A percentile compares a stretch with the other conserved stretches of the same genome.
Evolutionary conservation across 768 basidiomycete species (phyloP).

Genomic region (Tricholoma sp.): DNA sequence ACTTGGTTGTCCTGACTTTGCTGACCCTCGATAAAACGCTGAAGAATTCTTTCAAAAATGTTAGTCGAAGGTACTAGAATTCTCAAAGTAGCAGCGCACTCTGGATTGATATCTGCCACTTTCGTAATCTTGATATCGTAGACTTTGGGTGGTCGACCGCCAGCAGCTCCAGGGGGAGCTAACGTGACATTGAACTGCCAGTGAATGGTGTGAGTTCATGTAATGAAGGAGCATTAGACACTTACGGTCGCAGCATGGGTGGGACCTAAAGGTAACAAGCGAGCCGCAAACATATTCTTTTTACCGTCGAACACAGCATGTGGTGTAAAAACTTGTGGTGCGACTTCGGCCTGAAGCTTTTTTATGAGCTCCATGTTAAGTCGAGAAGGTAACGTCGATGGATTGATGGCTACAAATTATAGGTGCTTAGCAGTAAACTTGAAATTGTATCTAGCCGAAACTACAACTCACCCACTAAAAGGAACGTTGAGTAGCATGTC

Average conservation of each 20-base stretch:
- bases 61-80: neutral
- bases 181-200: slow-evolving; percentile 26
- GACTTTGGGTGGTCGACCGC: slow-evolving; percentile 37
- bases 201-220: neutral
- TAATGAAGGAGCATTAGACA: slow-evolving; percentile 23
- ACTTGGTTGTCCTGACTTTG: slow-evolving; percentile 68
- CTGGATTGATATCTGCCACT: slow-evolving; percentile 51
- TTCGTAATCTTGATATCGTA: slow-evolving; percentile 51
- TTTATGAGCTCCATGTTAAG: slow-evolving; percentile 67
- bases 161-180: slow-evolving; percentile 31
- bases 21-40: slow-evolving; percentile 55
- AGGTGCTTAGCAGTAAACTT: neutral
- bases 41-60: slow-evolving; percentile 43
- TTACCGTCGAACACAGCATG: slow-evolving; percentile 72
- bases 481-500: neutral
- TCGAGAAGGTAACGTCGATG: slow-evolving; percentile 44
- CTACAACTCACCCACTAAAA: slow-evolving; percentile 13
- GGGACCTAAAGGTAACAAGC: slow-evolving; percentile 52
- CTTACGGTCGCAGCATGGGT: slow-evolving; percentile 43
- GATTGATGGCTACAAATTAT: slow-evolving; percentile 5
- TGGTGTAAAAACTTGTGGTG: slow-evolving; percentile 62
- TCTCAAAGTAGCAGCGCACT: slow-evolving; percentile 15
- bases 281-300: slow-evolving; percentile 64
- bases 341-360: slow-evolving; percentile 50
- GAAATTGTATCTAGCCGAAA: neutral